Evolutionary conservation across 2,329 filamentous ascomycete species (phyloP).

Genomic region (Cercospora brassicicola): DNA sequence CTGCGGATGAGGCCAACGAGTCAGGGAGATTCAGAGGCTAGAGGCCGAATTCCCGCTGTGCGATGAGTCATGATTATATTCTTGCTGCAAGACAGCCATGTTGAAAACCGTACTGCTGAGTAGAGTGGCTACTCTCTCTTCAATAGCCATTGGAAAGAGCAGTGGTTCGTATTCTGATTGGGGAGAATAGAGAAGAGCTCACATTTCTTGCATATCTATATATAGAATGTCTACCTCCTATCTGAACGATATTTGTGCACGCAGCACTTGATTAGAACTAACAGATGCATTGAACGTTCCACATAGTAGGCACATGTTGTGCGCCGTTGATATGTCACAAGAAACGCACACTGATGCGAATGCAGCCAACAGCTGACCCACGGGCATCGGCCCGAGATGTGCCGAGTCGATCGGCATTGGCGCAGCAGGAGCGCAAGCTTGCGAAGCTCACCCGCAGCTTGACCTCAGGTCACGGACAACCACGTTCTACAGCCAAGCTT

Average conservation of each 20-base stretch:
- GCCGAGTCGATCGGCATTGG: background rate
- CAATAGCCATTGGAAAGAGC: background rate
- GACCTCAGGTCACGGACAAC: conserved; percentile 1
- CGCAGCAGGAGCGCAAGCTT: background rate
- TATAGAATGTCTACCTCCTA: background rate
- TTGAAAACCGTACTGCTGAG: background rate
- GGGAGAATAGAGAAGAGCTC: background rate
- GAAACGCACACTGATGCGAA: background rate
- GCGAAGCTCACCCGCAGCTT: background rate
- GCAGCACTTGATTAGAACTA: background rate
- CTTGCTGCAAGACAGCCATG: background rate
- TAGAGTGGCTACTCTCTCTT: background rate
- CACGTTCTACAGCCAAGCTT: background rate
- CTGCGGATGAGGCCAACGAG: background rate
- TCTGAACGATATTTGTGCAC: background rate
- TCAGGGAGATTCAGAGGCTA: background rate
- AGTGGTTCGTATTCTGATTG: background rate
- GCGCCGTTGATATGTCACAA: background rate
- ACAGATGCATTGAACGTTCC: background rate
- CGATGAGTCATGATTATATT: background rate
- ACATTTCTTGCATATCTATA: background rate
- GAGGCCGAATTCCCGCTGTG: background rate
- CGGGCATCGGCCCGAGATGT: background rate
- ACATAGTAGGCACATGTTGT: background rate
- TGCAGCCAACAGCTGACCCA: background rate